These are phyloP conservation scores for Geotrichum aggregatum DNA, from an alignment of 1,139 yeast species.

Conservation along the genomic window DNA sequence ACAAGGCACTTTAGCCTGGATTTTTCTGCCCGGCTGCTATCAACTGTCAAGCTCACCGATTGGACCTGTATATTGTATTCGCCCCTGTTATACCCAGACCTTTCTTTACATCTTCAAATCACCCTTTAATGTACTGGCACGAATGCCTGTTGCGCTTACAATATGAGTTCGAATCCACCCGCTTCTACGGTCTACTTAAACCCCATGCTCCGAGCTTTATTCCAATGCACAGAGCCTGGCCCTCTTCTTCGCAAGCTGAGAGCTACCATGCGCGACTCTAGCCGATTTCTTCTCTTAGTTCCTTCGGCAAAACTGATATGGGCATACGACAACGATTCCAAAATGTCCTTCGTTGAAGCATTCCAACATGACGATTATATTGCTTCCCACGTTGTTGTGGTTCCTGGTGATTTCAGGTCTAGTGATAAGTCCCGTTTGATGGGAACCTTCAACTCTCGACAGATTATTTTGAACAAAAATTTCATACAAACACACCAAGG, in stretches of 20 bases:
- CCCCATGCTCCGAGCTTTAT: slow-evolving; percentile 19
- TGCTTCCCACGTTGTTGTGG: slow-evolving; percentile 60
- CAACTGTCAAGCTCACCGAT: too few species aligned
- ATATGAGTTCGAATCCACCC: neutral
- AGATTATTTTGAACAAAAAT: slow-evolving; percentile 55
- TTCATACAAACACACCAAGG: slow-evolving; percentile 45
- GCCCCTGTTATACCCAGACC: neutral
- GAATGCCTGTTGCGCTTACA: neutral
- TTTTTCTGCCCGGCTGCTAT: too few species aligned
- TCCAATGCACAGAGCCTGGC: slow-evolving; percentile 16
- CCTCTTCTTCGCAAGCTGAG: slow-evolving; percentile 18
- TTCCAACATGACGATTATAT: slow-evolving; percentile 67
- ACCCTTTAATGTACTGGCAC: neutral
- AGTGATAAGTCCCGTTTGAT: slow-evolving; percentile 47
- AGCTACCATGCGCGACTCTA: slow-evolving; percentile 14
- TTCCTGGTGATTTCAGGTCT: slow-evolving; percentile 40
- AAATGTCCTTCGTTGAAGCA: slow-evolving; percentile 48
- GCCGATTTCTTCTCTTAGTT: slow-evolving; percentile 18
- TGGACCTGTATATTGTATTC: too few species aligned
- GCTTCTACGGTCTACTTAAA: slow-evolving; percentile 9
- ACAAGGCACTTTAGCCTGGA: too few species aligned
- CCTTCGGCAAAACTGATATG: slow-evolving; percentile 30
- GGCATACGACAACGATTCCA: slow-evolving; percentile 50
- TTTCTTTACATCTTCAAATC: neutral
- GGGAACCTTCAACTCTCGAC: slow-evolving; percentile 58